These are phyloP conservation scores for Camellia japonica DNA, from an alignment of 148 eudicot species.

Conservation along the genomic window DNA sequence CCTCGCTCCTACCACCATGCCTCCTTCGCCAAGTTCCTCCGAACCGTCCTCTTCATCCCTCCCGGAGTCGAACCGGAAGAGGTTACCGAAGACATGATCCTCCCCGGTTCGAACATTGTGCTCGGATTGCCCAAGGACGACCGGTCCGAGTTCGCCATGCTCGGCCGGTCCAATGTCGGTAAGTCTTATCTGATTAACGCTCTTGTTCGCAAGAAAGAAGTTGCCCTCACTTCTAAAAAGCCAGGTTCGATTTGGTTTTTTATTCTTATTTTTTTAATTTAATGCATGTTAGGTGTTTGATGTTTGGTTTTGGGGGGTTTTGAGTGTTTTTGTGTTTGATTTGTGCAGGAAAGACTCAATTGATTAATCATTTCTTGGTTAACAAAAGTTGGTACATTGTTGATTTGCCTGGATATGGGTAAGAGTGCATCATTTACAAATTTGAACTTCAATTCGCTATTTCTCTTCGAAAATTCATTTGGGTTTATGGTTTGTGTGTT, in stretches of 20 bases:
- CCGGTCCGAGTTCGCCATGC: constrained; percentile 79
- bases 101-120: constrained; percentile 84
- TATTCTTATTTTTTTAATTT: background rate
- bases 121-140: constrained; percentile 68
- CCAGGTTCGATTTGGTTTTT: constrained; percentile 44
- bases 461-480: background rate
- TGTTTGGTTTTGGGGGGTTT: background rate
- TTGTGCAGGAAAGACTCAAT: constrained; percentile 89
- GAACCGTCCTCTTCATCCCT: constrained; percentile 60
- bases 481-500: background rate
- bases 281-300: constrained; percentile 7
- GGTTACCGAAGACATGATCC: constrained; percentile 58
- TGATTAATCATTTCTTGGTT: constrained; percentile 91
- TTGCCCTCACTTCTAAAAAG: constrained; percentile 87
- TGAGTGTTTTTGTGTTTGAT: background rate
- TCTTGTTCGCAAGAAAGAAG: constrained; percentile 70
- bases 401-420: constrained; percentile 99
- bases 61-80: constrained; percentile 75
- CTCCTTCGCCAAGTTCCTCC: constrained; percentile 31
- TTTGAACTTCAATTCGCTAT: background rate
- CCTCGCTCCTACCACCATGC: constrained; percentile 21
- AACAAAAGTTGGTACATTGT: constrained; percentile 91
- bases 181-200: constrained; percentile 89
- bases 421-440: constrained; percentile 17
- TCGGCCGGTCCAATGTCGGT: constrained; percentile 93